A percentile compares a stretch with the other conserved stretches of the same genome.
Conservation (phyloP, 2,329 filamentous ascomycete species). For the Lachnellula occidentalis region DNA sequence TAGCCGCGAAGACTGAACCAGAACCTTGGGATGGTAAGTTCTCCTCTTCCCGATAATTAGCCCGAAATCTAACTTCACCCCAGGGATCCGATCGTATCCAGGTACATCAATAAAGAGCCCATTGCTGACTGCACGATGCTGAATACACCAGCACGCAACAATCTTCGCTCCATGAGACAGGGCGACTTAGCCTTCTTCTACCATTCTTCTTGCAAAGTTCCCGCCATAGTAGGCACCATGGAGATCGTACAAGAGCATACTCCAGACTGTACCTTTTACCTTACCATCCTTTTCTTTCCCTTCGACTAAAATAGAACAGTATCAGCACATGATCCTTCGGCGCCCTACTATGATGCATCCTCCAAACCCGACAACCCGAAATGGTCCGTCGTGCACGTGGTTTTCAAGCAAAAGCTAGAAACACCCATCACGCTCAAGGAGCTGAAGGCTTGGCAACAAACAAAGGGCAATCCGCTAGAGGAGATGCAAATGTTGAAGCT, state of each 20-base stretch:
- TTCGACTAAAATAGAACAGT: slow-evolving; percentile 12
- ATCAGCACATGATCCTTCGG: slow-evolving; percentile 61
- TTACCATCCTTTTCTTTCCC: background rate
- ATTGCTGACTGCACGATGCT: slow-evolving; percentile 20
- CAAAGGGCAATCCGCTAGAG: slow-evolving; percentile 52
- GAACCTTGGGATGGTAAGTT: slow-evolving; percentile 86
- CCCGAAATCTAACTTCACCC: slow-evolving; percentile 5
- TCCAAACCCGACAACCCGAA: slow-evolving; percentile 64
- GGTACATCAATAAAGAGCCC: slow-evolving; percentile 30
- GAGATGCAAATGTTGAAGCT: slow-evolving; percentile 81
- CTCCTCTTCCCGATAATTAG: slow-evolving; percentile 8
- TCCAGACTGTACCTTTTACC: slow-evolving; percentile 56
- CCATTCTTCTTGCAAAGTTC: slow-evolving; percentile 86
- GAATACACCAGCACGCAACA: slow-evolving; percentile 65
- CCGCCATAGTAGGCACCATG: slow-evolving; percentile 83
- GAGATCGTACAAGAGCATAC: slow-evolving; percentile 81
- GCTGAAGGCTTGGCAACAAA: slow-evolving; percentile 57
- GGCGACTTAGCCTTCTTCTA: slow-evolving; percentile 97
- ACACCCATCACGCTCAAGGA: slow-evolving; percentile 65
- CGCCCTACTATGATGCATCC: slow-evolving; percentile 79
- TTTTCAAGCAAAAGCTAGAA: slow-evolving; percentile 77
- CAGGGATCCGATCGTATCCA: slow-evolving; percentile 46
- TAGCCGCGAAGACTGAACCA: slow-evolving; percentile 64
- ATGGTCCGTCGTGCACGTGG: slow-evolving; percentile 87
- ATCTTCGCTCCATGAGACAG: slow-evolving; percentile 84